Evolutionary conservation across 352 stramenopile species (phyloP), one percentile per base, ranked within the genome.

Genomic region (Globisporangium cylindrosporum): DNA sequence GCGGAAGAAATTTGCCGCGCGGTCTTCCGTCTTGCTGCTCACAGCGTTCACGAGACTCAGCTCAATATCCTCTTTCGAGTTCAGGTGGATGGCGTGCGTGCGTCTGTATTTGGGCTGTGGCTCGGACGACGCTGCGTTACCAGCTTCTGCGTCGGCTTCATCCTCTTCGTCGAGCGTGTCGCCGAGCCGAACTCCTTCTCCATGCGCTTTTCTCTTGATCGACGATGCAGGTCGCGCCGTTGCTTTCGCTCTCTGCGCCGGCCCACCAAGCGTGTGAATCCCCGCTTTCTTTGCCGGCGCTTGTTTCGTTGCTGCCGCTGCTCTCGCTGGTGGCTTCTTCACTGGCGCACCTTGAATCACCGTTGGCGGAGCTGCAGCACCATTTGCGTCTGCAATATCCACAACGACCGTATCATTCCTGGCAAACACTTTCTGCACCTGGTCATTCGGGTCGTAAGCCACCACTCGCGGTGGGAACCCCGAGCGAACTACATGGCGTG

Each of bases 341-440:
- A 29, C 6, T 18, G 62, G 51, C 18, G 64, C 49, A 4, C 29
- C 66, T 57, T 77, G 68, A 27, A 46, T 80, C 57, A 73, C 64
- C 32, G 72, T 53, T 62, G 66, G 59, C 34, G 62, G 27, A 12
- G 67, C 67, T 36, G 59, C 43, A 3, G 43, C 64, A 34, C 63
- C 65, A 57, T 57, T 68, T 1, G 51, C 18, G 3, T 49, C 63
- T 36, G 27, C 62, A 24, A 66, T 67, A 49, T 74, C 79, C 2
- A 94, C 77, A 12, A 92, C 78, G n/a, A 94, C 74, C 0, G 83
- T 89, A 61, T 92, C 83, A 59, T 94, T 94, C 48, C 82, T 73
- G 27, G 77, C 71, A 22, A 94, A 82, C 8, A 80, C 73, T 59
- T 48, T 68, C 66, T 90, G 78, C 20, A 94, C 73, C 3, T 75